phyloP scores from a whole-genome alignment of 2,329 filamentous ascomycete species.

The Epichloe festucae region DNA sequence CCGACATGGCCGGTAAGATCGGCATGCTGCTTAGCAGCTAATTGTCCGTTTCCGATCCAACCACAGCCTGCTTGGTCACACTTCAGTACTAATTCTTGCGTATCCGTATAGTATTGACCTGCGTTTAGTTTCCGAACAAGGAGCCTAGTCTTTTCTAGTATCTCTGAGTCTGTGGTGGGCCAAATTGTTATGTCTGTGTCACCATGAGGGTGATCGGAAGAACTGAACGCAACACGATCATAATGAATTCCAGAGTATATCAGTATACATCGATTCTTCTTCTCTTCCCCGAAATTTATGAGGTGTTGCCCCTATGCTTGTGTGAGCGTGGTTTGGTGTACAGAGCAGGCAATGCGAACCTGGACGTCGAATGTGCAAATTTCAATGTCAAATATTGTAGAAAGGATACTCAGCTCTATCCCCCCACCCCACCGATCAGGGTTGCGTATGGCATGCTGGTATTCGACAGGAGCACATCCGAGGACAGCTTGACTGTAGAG shows the following conservation, averaged over 20 bases:
- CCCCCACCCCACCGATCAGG: conserved; percentile 86
- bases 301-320: conserved; percentile 18
- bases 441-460: conserved; percentile 70
- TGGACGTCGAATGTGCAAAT: conserved; percentile 75
- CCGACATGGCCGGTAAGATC: conserved; percentile 45
- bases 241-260: conserved; percentile 93
- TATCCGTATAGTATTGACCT: conserved; percentile 81
- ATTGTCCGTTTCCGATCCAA: conserved; percentile 54
- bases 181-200: conserved; percentile 58
- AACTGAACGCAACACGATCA: conserved; percentile 71
- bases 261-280: conserved; percentile 57
- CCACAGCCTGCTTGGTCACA: conserved; percentile 57
- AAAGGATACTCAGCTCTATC: conserved; percentile 78
- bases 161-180: conserved; percentile 42
- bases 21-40: conserved; percentile 49
- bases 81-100: conserved; percentile 61
- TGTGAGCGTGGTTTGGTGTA: neutral
- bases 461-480: conserved; percentile 57
- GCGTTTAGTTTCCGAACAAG: conserved; percentile 53
- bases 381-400: conserved; percentile 73
- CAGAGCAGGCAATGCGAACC: conserved; percentile 14
- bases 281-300: conserved; percentile 62
- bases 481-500: conserved; percentile 67
- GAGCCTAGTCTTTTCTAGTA: conserved; percentile 55
- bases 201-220: conserved; percentile 32